Base-by-base conservation (phyloP, 129 eudicot genomes). In the Silybum marianum region DNA sequence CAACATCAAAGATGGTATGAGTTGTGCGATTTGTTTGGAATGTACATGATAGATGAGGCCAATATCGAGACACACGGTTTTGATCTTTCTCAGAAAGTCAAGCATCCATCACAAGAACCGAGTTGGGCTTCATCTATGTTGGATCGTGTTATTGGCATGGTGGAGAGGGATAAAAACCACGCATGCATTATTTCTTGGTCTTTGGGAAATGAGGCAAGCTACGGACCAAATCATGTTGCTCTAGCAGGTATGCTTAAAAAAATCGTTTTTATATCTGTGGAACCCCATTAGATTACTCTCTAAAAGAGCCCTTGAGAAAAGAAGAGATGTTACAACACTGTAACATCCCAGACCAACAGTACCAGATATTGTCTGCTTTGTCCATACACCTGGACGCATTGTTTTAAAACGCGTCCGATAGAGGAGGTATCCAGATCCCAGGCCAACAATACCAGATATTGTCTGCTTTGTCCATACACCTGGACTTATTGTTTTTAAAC, bases 41-140 rank as follows among this genome's bases (percentile, higher is more conserved):
- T 95, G 99, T 95, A 95, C 92, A 92, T 95, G 99, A 88, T 95
- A 28, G 99, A 95, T 65, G 99, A 95, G 86, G 99, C 98, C 85
- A 95, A 95, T 81, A 95, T 95, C 24, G 99, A 95, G 88, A 95
- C 99, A 7, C 99, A 95, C 73, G 99, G 99, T 68, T 92, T 95
- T 85, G 94, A 92, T 89, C 90, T 85, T 83, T 88, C 90, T 72
- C 80, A 62, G 39, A 76, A 83, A 79, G 60, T 88, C 5, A 95
- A 88, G 91, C 99, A 95, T 91, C 99, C 99, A 3, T 81, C 99
- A 18, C 80, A 82, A 71, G 99, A 95, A 80, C 91, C 97, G 21
- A 51, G 74, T 85, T 95, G 99, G 99, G 95, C 93, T 77, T 62
- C 88, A 71, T 74, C 97, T 72, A 95, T 95, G 99, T 3, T 92